Evolutionary conservation across 139 green algal genomes (phyloP).

Genomic region (Zygnema circumcarinatum): DNA sequence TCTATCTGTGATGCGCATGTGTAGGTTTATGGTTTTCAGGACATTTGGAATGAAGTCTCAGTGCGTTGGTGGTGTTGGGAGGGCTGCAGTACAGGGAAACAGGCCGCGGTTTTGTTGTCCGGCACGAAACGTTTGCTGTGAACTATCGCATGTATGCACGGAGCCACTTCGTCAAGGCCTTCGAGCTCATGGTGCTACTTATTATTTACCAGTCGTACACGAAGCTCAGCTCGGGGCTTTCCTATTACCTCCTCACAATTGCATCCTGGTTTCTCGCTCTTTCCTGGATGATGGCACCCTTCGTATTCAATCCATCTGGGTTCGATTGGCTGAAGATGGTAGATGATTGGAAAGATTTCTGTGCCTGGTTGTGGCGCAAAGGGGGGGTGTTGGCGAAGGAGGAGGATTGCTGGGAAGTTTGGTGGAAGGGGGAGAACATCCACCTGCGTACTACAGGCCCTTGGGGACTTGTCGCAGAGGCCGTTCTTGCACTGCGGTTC

Average conservation of each 20-base stretch:
- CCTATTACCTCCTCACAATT: conserved; percentile 47
- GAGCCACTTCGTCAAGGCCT: conserved; percentile 56
- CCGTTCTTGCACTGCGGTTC: conserved; percentile 30
- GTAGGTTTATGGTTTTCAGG: no score
- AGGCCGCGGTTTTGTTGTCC: conserved; percentile 81
- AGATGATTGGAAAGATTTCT: conserved; percentile 53
- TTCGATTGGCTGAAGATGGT: conserved; percentile 63
- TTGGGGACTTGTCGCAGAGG: conserved; percentile 14
- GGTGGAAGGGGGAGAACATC: conserved; percentile 43
- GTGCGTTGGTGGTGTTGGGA: neutral
- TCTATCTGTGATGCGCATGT: no score
- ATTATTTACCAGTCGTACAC: conserved; percentile 29
- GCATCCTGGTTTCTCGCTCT: conserved; percentile 39
- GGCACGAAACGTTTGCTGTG: conserved; percentile 61
- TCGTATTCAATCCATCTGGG: conserved; percentile 61
- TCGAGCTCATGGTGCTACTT: conserved; percentile 43
- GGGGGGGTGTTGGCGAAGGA: conserved; percentile 24
- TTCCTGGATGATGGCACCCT: conserved; percentile 56
- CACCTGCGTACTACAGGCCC: conserved; percentile 48
- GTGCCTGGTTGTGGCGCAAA: conserved; percentile 17
- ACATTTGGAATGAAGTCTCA: no score
- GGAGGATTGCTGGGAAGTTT: conserved; percentile 43
- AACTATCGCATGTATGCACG: conserved; percentile 59
- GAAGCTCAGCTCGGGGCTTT: neutral
- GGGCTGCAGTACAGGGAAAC: conserved; percentile 77